These are phyloP conservation scores for Geotrichum phurueaensis DNA, from an alignment of 1,139 yeast genomes.

Conservation along the genomic window DNA sequence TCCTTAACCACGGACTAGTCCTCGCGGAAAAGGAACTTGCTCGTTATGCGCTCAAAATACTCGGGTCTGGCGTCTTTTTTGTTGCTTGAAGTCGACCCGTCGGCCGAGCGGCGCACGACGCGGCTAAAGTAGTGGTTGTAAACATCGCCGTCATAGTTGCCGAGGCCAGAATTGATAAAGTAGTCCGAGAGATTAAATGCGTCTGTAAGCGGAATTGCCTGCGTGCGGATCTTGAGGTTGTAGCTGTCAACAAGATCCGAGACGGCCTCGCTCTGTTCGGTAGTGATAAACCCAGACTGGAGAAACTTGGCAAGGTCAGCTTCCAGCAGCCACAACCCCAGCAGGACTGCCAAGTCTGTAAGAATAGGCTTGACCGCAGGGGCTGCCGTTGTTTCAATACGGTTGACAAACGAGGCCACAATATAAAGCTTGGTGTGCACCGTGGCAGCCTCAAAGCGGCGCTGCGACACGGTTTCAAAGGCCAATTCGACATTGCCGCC, in stretches of 20 bases:
- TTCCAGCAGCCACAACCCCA: conserved; percentile 68
- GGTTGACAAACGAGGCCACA: conserved; percentile 31
- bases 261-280: conserved; percentile 34
- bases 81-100: background rate
- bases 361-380: conserved; percentile 38
- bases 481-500: conserved; percentile 30
- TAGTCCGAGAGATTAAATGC: conserved; percentile 82
- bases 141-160: conserved; percentile 78
- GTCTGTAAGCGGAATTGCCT: conserved; percentile 77
- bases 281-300: conserved; percentile 50
- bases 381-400: conserved; percentile 21
- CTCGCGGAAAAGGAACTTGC: background rate
- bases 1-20: background rate
- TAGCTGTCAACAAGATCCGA: conserved; percentile 35
- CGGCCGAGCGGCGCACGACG: conserved; percentile 29
- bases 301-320: conserved; percentile 71
- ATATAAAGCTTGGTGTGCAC: conserved; percentile 33
- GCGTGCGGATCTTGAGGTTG: conserved; percentile 46
- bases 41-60: background rate
- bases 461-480: conserved; percentile 35
- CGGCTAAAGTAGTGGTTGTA: conserved; percentile 62
- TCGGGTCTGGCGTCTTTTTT: background rate
- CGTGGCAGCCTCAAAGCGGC: conserved; percentile 35
- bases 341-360: conserved; percentile 49
- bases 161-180: conserved; percentile 80